Conservation (phyloP, 2,329 filamentous ascomycete species). For the Fusarium continuum region DNA sequence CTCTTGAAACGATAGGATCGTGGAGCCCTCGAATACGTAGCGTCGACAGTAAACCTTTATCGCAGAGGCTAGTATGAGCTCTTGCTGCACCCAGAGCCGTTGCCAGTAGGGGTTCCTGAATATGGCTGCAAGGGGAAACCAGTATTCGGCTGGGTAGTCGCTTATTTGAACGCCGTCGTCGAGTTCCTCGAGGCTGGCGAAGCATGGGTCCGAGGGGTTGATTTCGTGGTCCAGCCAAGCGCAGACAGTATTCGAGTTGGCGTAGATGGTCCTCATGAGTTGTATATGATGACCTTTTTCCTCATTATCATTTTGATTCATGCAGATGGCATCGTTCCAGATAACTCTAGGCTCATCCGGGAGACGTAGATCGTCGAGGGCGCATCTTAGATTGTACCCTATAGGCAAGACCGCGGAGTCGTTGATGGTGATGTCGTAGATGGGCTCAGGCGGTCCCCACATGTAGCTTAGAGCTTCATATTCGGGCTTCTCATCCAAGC, state of each 20-base stretch:
- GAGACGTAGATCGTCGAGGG: slow-evolving; percentile 1
- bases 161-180: not conserved
- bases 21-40: not conserved
- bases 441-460: slow-evolving; percentile 1
- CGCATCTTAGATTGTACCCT: not conserved
- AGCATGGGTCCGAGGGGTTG: not conserved
- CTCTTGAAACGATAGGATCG: not conserved
- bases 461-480: slow-evolving; percentile 15
- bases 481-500: not conserved
- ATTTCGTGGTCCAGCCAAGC: slow-evolving; percentile 8
- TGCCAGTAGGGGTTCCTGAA: slow-evolving; percentile 12
- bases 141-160: not conserved
- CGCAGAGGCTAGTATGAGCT: not conserved
- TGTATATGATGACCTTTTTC: slow-evolving; percentile 8
- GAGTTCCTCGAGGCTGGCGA: not conserved
- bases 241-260: not conserved
- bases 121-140: slow-evolving; percentile 9
- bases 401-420: not conserved
- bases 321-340: slow-evolving; percentile 17
- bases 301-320: slow-evolving; percentile 1
- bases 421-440: not conserved
- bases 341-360: not conserved
- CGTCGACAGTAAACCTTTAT: not conserved
- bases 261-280: slow-evolving; percentile 8
- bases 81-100: slow-evolving; percentile 7